phyloP scores from a whole-genome alignment of 2,329 filamentous ascomycete species.

The Fusarium dlaminii region DNA sequence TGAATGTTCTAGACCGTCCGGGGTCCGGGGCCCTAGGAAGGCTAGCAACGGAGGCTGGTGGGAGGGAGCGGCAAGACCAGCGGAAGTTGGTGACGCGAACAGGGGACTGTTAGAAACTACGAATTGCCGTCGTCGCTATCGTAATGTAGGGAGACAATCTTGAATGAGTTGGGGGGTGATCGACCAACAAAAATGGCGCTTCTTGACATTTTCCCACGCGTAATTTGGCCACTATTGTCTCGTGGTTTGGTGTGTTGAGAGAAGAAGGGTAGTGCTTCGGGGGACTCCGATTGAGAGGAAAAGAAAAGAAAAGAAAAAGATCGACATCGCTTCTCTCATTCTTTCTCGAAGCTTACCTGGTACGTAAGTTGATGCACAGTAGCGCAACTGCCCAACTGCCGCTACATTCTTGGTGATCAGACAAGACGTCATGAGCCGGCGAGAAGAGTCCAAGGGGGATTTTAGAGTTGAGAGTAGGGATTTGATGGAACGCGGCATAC shows the following conservation, averaged over 20 bases:
- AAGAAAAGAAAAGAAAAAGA: background rate
- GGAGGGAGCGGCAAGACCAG: constrained; percentile 29
- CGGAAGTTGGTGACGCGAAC: constrained; percentile 27
- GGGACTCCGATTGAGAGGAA: constrained; percentile 2
- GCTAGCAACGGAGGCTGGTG: constrained; percentile 13
- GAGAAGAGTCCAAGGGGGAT: background rate
- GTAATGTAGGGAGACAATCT: constrained; percentile 18
- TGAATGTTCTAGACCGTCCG: constrained; percentile 33
- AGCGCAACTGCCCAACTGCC: constrained; percentile 25
- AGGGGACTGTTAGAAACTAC: constrained; percentile 4
- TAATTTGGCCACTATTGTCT: constrained; percentile 17
- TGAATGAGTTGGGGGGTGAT: constrained; percentile 12
- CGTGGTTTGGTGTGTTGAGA: background rate
- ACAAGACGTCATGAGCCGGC: constrained; percentile 10
- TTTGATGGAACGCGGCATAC: constrained; percentile 5
- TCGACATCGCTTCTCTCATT: constrained; percentile 21
- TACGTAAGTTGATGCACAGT: constrained; percentile 24
- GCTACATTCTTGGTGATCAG: background rate
- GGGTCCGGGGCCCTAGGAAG: constrained; percentile 18
- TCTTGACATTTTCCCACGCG: background rate
- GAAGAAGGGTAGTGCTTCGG: background rate
- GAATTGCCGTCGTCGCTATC: constrained; percentile 15
- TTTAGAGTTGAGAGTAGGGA: constrained; percentile 12
- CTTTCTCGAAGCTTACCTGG: constrained; percentile 31
- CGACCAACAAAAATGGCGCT: constrained; percentile 28